These are phyloP conservation scores for Lecanicillium sp. DNA, from an alignment of 2,329 filamentous ascomycete species.

Conservation along the genomic window DNA sequence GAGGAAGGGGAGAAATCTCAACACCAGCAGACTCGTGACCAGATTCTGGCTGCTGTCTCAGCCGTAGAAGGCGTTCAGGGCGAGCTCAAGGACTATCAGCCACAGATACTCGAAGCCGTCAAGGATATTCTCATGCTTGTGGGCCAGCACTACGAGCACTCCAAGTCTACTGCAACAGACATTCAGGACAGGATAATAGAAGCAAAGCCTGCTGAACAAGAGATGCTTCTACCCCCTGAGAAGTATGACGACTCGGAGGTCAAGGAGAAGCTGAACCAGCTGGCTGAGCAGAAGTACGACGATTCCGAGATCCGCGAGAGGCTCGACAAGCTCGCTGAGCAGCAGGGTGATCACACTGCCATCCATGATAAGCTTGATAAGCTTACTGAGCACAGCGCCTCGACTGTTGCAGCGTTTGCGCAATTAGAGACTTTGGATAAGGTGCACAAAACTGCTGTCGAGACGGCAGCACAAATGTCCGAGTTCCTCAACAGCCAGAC, in stretches of 20 bases:
- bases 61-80: conserved; percentile 69
- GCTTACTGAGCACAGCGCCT: conserved; percentile 54
- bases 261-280: conserved; percentile 15
- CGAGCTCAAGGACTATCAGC: conserved; percentile 74
- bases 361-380: conserved; percentile 31
- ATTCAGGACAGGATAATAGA: conserved; percentile 54
- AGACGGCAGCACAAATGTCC: conserved; percentile 75
- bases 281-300: conserved; percentile 13
- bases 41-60: conserved; percentile 65
- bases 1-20: conserved; percentile 67
- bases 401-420: conserved; percentile 59
- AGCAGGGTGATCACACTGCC: conserved; percentile 49
- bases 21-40: conserved; percentile 74
- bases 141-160: conserved; percentile 81
- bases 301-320: conserved; percentile 15
- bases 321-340: conserved; percentile 23
- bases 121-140: conserved; percentile 79
- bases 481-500: conserved; percentile 73
- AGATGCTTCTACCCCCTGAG: conserved; percentile 39
- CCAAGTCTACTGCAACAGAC: conserved; percentile 54
- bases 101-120: conserved; percentile 78
- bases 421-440: conserved; percentile 79
- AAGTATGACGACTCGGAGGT: conserved; percentile 26
- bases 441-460: conserved; percentile 79
- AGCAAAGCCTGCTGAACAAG: conserved; percentile 48